phyloP scores from a whole-genome alignment of 768 basidiomycete genomes.

The Leccinellum rugosiceps region DNA sequence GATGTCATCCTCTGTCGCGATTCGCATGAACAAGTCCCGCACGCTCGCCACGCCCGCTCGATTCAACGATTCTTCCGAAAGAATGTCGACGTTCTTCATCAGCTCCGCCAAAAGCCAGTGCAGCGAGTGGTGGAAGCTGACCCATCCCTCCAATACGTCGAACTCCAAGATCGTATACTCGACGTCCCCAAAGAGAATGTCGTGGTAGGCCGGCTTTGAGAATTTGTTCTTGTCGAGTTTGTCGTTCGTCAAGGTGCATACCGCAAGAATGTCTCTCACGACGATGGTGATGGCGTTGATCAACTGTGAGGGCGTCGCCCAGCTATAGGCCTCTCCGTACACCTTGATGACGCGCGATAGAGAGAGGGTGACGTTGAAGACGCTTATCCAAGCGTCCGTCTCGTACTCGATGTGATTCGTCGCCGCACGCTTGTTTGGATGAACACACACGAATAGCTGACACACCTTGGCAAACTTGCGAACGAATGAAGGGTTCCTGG shows the following conservation, averaged over 20 bases:
- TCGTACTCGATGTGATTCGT: conserved; percentile 92
- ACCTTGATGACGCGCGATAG: conserved; percentile 85
- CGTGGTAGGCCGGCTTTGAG: conserved; percentile 57
- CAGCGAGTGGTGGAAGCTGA: conserved; percentile 90
- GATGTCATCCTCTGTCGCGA: conserved; percentile 64
- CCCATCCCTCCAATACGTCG: conserved; percentile 75
- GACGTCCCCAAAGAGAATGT: conserved; percentile 59
- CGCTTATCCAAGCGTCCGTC: conserved; percentile 93
- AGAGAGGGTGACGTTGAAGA: conserved; percentile 92
- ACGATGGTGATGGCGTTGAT: conserved; percentile 66
- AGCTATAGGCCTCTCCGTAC: conserved; percentile 80
- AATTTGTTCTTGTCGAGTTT: conserved; percentile 69
- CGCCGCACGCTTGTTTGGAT: conserved; percentile 82
- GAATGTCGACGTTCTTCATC: conserved; percentile 74
- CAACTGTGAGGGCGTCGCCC: conserved; percentile 55
- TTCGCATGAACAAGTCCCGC: conserved; percentile 57
- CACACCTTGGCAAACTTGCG: conserved; percentile 72
- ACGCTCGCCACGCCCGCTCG: conserved; percentile 53
- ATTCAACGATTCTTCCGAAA: conserved; percentile 52
- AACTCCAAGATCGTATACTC: conserved; percentile 68
- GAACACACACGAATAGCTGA: conserved; percentile 89
- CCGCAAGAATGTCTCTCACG: conserved; percentile 66
- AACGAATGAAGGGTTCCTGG: conserved; percentile 63
- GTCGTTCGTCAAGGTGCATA: conserved; percentile 65
- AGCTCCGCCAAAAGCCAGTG: conserved; percentile 90